Evolutionary conservation across 2,329 filamentous ascomycete species (phyloP), one percentile per base, ranked within the genome.

Genomic region (Conoideocrella luteorostrata): DNA sequence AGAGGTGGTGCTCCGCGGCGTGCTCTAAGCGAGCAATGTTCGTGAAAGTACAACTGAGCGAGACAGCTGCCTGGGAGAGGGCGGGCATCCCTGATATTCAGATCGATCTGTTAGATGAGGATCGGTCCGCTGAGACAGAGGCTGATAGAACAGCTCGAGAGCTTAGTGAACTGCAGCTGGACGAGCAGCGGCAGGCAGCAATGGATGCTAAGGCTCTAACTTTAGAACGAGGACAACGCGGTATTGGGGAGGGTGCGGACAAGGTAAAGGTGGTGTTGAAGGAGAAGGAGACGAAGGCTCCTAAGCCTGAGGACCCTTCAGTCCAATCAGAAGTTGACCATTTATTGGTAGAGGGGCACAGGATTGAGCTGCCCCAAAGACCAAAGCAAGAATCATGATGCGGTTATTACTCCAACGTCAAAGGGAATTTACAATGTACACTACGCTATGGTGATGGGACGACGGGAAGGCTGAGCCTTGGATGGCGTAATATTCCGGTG

Each of bases 41-140:
- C 63, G 74, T 97, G 54, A 87, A 89, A 57, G 86, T 94, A 20
- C 93, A 98, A 70, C 76, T 97, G 30, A 84, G 78, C 51, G 86
- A 93, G 58, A 83, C 85, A 49, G 88, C 89, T 0, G 87, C 86
- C 0, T 95, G 90, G 88, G 80, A 93, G 63, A 75, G 90, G 41
- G 77, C 76, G 5, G 80, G 77, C 4, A 74, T 74, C 23, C 67
- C 68, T 2, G 70, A 74, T 17, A 72, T 77, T 32, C 60, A 70
- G 34, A 77, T 88, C 49, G 74, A 84, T 28, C 57, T 88, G 28
- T 62, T 84, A 2, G 80, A 88, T 43, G 88, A 94, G 61, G 77
- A 77, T 38, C 74, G 71, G 55, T 65, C 70, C 10, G 28, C 42
- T 36, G 68, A 75, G 50, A 69, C 75, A 41, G 70, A 71, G 4